These are phyloP conservation scores for Nitzschia putrida DNA, from an alignment of 108 stramenopile genomes.

Conservation along the genomic window DNA sequence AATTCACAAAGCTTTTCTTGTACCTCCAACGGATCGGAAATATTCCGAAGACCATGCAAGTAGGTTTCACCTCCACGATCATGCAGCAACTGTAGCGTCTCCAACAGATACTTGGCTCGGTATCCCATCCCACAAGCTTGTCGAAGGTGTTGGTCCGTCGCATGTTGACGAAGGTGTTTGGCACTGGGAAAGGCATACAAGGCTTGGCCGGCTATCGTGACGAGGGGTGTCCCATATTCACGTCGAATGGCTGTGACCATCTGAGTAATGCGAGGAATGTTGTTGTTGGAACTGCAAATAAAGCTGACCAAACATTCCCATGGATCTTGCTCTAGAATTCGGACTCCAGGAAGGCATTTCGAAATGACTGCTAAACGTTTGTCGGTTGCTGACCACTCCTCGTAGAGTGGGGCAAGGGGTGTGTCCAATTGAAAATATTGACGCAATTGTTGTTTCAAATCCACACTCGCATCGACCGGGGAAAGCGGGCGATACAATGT, in stretches of 20 bases:
- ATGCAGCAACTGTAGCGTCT: conserved; percentile 62
- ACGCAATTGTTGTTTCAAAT: conserved; percentile 42
- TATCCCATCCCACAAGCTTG: conserved; percentile 91
- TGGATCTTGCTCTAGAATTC: conserved; percentile 92
- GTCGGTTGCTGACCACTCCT: conserved; percentile 71
- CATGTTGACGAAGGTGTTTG: conserved; percentile 46
- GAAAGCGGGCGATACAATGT: conserved; percentile 72
- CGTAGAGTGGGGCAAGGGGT: conserved; percentile 63
- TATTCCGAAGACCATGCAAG: conserved; percentile 42
- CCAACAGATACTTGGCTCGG: conserved; percentile 89
- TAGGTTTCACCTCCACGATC: conserved; percentile 68
- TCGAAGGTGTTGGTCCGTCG: conserved; percentile 75
- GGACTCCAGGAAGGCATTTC: conserved; percentile 78
- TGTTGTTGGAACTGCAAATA: conserved; percentile 98
- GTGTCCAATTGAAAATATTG: conserved; percentile 78
- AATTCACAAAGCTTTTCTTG: conserved; percentile 74
- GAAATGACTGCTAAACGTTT: conserved; percentile 67
- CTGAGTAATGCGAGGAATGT: conserved; percentile 93
- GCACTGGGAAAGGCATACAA: conserved; percentile 86
- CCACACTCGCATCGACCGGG: conserved; percentile 9
- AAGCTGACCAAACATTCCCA: conserved; percentile 96
- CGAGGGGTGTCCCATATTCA: conserved; percentile 71
- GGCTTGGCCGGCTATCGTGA: conserved; percentile 32
- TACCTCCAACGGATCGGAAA: conserved; percentile 51
- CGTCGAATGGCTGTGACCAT: conserved; percentile 84